These are phyloP conservation scores for Pulveroboletus sp. DNA, from an alignment of 768 basidiomycete genomes.

Conservation along the genomic window DNA sequence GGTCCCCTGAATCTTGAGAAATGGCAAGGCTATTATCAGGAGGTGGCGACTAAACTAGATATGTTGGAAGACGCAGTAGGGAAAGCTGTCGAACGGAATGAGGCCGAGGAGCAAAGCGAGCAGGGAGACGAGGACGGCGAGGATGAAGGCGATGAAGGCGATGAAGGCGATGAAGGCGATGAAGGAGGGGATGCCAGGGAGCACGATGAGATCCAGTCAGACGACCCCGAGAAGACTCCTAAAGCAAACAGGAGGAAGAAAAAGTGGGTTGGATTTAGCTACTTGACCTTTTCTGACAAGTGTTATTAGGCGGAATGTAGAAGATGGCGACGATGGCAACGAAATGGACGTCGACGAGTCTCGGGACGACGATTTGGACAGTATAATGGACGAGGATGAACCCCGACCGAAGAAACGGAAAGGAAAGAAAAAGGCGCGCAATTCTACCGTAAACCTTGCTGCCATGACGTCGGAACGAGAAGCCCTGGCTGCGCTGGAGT, in stretches of 20 bases:
- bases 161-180: constrained; percentile 35
- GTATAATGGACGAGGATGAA: constrained; percentile 40
- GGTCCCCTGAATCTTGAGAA: constrained; percentile 69
- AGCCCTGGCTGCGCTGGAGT: constrained; percentile 65
- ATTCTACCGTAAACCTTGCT: constrained; percentile 70
- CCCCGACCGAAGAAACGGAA: constrained; percentile 39
- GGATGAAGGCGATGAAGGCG: constrained; percentile 19
- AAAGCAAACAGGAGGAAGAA: constrained; percentile 32
- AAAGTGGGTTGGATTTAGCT: constrained; percentile 12
- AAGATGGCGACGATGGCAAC: constrained; percentile 42
- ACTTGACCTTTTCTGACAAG: constrained; percentile 8
- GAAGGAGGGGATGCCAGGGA: constrained; percentile 36
- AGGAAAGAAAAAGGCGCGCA: constrained; percentile 51
- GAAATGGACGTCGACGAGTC: constrained; percentile 60
- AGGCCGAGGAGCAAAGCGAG: constrained; percentile 37
- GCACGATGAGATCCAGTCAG: constrained; percentile 34
- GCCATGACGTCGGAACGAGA: constrained; percentile 69
- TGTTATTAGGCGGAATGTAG: constrained; percentile 15
- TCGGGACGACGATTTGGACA: constrained; percentile 33
- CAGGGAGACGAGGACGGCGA: constrained; percentile 31
- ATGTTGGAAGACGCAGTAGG: constrained; percentile 68
- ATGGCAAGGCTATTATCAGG: constrained; percentile 73
- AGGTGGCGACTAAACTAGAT: constrained; percentile 59
- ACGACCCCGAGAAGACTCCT: constrained; percentile 21
- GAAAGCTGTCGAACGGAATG: constrained; percentile 52